These are phyloP conservation scores for Microglena sp. DNA, from an alignment of 139 green algal species.

Conservation along the genomic window DNA sequence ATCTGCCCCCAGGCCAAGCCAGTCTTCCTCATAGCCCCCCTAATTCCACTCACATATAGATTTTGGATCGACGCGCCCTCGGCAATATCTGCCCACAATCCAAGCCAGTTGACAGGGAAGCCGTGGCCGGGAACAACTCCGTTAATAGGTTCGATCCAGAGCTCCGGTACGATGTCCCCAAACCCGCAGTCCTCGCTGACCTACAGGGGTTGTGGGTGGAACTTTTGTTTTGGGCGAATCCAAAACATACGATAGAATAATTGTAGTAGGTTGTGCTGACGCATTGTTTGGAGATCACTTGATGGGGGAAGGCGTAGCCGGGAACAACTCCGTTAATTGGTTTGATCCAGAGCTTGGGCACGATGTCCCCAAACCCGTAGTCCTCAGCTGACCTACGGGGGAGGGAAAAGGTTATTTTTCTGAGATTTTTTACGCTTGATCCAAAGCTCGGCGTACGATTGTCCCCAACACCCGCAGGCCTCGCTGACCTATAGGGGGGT, in stretches of 20 bases:
- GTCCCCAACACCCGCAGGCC: background rate
- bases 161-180: constrained; percentile 11
- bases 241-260: too few relatives aligned
- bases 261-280: too few relatives aligned
- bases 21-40: too few relatives aligned
- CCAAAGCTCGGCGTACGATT: too few relatives aligned
- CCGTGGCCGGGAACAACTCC: constrained; percentile 23
- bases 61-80: constrained; percentile 27
- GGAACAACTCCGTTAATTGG: constrained; percentile 24
- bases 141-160: constrained; percentile 25
- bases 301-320: constrained; percentile 28
- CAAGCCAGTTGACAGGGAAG: constrained; percentile 33
- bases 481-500: too few relatives aligned
- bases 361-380: background rate
- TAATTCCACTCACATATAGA: constrained; percentile 23
- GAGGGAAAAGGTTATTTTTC: too few relatives aligned
- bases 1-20: constrained; percentile 35
- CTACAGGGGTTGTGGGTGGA: too few relatives aligned
- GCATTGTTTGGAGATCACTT: constrained; percentile 19
- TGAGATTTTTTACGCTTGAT: too few relatives aligned
- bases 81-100: constrained; percentile 32
- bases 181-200: background rate
- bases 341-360: constrained; percentile 35
- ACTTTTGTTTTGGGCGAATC: too few relatives aligned
- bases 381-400: background rate